Conservation (phyloP, 495 filamentous ascomycete species). For the Annulohypoxylon moriforme region DNA sequence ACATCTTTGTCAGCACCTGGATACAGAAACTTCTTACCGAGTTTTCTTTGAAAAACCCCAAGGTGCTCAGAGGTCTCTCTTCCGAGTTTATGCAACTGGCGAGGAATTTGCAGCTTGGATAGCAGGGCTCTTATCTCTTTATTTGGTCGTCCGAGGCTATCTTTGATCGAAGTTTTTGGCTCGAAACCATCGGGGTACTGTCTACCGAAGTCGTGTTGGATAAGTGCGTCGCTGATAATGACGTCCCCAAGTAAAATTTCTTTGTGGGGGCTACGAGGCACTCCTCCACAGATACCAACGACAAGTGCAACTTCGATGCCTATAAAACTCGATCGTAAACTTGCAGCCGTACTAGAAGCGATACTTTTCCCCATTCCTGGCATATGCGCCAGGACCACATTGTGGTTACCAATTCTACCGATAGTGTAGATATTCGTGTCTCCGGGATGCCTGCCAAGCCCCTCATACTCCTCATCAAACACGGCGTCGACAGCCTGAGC, state of each 20-base stretch:
- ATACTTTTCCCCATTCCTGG: not conserved
- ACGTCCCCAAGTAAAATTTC: not conserved
- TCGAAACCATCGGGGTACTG: not conserved
- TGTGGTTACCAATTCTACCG: not conserved
- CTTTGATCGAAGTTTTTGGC: not conserved
- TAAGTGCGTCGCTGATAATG: not conserved
- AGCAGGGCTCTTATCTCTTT: not conserved
- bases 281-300: not conserved
- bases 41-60: not conserved
- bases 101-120: not conserved
- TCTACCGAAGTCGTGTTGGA: not conserved
- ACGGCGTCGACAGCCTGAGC: not conserved
- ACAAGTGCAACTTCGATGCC: not conserved
- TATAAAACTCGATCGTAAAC: not conserved
- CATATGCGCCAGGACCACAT: slow-evolving; percentile 1
- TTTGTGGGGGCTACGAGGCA: not conserved
- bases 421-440: not conserved
- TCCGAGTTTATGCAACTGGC: not conserved
- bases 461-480: not conserved
- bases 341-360: not conserved
- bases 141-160: not conserved
- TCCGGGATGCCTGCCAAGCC: not conserved
- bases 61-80: not conserved
- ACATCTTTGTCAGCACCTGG: not conserved
- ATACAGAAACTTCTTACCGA: not conserved